phyloP scores from a whole-genome alignment of 1,284 basidiomycete genomes.

The Papiliotrema fonsecae region DNA sequence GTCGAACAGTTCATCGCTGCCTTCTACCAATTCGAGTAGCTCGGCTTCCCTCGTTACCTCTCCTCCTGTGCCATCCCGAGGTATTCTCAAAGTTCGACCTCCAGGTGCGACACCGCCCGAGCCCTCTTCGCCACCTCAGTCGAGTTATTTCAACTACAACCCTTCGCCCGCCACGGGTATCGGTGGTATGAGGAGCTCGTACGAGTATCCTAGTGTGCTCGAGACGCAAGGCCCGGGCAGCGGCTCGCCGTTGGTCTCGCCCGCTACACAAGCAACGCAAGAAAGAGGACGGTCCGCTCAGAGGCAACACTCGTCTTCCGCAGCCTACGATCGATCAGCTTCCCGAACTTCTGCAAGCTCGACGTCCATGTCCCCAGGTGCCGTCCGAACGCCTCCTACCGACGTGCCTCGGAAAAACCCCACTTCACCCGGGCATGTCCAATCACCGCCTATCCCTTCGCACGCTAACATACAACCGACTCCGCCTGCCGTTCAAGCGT shows the following conservation, averaged over 20 bases:
- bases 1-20: constrained; percentile 6
- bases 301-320: constrained; percentile 22
- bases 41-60: constrained; percentile 22
- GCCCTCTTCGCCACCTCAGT: constrained; percentile 32
- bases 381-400: constrained; percentile 18
- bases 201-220: constrained; percentile 4
- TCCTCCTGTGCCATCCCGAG: constrained; percentile 22
- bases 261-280: constrained; percentile 7
- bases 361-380: constrained; percentile 23
- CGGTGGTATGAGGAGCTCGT: constrained; percentile 35
- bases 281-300: constrained; percentile 18
- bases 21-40: constrained; percentile 12
- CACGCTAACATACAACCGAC: neutral
- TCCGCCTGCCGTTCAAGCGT: neutral
- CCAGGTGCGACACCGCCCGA: constrained; percentile 21
- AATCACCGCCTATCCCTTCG: neutral
- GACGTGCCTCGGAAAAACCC: constrained; percentile 5
- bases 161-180: constrained; percentile 48
- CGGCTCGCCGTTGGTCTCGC: constrained; percentile 10
- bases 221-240: neutral
- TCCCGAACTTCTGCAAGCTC: constrained; percentile 28
- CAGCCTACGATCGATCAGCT: constrained; percentile 27
- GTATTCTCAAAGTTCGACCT: constrained; percentile 44
- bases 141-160: constrained; percentile 46
- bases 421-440: neutral